These are phyloP conservation scores for Tetrahymena elliotti DNA, from an alignment of 73 alveolate species.

Conservation along the genomic window DNA sequence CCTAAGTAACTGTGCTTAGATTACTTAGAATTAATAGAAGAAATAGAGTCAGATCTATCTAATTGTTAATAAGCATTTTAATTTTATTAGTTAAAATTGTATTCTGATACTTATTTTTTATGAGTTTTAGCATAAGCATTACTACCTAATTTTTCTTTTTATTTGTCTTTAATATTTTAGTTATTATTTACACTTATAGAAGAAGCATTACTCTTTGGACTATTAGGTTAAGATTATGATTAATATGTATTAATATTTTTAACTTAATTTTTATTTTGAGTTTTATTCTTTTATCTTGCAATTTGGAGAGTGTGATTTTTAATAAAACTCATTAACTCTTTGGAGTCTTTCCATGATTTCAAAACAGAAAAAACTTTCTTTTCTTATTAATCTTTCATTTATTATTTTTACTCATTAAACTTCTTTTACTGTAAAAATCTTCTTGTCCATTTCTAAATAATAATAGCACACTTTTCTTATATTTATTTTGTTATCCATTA, in stretches of 20 bases:
- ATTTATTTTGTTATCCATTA: neutral
- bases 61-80: neutral
- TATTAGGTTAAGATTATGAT: neutral
- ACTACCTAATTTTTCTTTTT: neutral
- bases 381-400: neutral
- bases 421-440: neutral
- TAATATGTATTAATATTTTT: neutral
- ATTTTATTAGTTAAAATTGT: neutral
- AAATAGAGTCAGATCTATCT: neutral
- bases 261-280: neutral
- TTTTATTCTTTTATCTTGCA: neutral
- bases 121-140: neutral
- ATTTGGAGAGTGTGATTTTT: neutral
- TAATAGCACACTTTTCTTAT: neutral
- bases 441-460: neutral
- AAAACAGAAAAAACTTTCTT: neutral
- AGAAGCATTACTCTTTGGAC: neutral
- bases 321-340: neutral
- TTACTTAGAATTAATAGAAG: neutral
- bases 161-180: neutral
- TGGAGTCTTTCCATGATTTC: neutral
- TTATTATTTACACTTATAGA: neutral
- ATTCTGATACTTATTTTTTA: neutral
- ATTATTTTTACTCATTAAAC: neutral
- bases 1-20: neutral